Evolutionary conservation across 768 basidiomycete genomes (phyloP).

Genomic region (Neoboletus magnificus): DNA sequence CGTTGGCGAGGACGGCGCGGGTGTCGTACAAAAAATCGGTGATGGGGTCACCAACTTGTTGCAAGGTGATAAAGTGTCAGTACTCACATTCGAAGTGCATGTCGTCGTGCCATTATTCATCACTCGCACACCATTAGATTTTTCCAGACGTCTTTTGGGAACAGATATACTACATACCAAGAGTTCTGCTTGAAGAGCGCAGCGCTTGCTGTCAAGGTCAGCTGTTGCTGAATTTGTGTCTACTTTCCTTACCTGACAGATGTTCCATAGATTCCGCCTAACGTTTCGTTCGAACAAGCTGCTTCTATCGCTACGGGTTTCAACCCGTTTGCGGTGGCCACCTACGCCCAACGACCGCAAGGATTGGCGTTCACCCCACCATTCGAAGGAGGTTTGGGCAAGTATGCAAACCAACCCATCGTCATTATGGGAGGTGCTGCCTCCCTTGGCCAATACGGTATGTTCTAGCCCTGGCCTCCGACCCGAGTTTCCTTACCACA

Average conservation of each 20-base stretch:
- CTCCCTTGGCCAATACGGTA: constrained; percentile 39
- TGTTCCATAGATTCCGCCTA: constrained; percentile 28
- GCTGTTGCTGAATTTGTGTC: not conserved
- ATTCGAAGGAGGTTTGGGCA: constrained; percentile 30
- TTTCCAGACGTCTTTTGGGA: constrained; percentile 10
- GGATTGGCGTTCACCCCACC: constrained; percentile 29
- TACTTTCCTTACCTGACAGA: not conserved
- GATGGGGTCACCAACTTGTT: constrained; percentile 32
- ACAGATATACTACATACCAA: constrained; percentile 18
- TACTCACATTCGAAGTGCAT: not conserved
- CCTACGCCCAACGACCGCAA: constrained; percentile 26
- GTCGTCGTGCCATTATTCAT: not conserved
- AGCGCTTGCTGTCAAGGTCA: constrained; percentile 15
- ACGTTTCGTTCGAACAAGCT: constrained; percentile 36
- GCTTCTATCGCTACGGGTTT: constrained; percentile 34
- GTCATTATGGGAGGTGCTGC: constrained; percentile 37
- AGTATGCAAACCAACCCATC: constrained; percentile 31
- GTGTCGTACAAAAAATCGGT: constrained; percentile 37
- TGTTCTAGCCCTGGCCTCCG: not conserved
- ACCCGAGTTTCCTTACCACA: not conserved
- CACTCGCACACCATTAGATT: not conserved
- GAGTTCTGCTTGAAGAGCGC: constrained; percentile 20
- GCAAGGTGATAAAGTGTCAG: constrained; percentile 31
- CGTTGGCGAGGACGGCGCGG: constrained; percentile 38
- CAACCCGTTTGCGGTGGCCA: constrained; percentile 32